These are phyloP conservation scores for Nicotiana tabacum DNA, from an alignment of 257 asterid genomes.

Conservation along the genomic window DNA sequence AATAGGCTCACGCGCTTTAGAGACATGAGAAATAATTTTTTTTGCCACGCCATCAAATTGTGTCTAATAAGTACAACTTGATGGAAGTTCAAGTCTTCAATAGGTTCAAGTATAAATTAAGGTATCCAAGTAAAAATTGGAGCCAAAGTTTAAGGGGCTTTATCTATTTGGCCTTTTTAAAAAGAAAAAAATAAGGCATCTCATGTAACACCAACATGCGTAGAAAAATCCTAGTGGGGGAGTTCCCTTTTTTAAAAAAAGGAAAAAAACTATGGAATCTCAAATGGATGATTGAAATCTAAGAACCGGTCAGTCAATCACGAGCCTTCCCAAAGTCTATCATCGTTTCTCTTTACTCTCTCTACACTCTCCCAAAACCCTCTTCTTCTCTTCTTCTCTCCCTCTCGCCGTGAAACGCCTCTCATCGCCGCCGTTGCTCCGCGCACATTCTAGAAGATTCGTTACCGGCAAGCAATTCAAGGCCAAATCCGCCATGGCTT, in stretches of 20 bases:
- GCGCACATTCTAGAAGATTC: neutral
- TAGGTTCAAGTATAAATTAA: no score
- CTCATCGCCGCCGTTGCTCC: slow-evolving; percentile 13
- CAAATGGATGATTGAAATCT: neutral
- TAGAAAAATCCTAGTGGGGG: neutral
- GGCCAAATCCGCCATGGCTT: slow-evolving; percentile 10
- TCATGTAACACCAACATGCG: neutral
- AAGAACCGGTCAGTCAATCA: slow-evolving; percentile 6
- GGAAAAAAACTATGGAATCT: neutral
- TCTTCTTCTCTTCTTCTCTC: slow-evolving; percentile 24
- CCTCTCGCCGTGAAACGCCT: slow-evolving; percentile 30
- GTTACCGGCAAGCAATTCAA: neutral
- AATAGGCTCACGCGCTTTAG: no score
- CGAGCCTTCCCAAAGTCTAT: slow-evolving; percentile 60
- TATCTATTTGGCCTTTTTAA: no score
- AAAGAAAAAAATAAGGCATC: neutral
- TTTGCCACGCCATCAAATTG: no score
- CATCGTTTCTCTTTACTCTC: slow-evolving; percentile 30
- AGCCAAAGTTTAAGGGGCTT: no score
- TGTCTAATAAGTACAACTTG: no score
- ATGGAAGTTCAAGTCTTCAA: no score
- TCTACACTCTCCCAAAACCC: slow-evolving; percentile 27
- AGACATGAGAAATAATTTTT: no score
- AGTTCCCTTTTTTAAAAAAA: neutral
- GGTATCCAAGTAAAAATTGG: no score